phyloP scores from a whole-genome alignment of 345 rosid species.

The Dovyalis caffra region DNA sequence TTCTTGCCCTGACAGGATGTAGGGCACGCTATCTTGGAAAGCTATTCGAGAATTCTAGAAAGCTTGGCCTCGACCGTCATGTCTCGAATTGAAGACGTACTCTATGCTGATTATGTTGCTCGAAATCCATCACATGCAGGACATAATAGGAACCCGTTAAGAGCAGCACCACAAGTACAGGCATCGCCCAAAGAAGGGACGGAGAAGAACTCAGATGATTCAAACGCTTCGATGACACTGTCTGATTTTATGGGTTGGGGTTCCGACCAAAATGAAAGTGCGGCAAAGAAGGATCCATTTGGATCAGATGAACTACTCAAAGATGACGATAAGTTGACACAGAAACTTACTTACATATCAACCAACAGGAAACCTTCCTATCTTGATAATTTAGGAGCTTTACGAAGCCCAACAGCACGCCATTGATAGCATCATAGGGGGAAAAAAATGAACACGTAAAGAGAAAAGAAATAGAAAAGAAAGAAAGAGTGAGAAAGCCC shows the following conservation, averaged over 20 bases:
- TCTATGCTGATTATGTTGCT: constrained; percentile 52
- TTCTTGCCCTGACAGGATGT: constrained; percentile 52
- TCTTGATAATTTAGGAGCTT: constrained; percentile 52
- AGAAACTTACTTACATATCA: constrained; percentile 39
- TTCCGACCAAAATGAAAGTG: constrained; percentile 37
- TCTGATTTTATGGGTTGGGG: constrained; percentile 84
- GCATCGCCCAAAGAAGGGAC: constrained; percentile 1
- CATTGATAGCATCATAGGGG: constrained; percentile 30
- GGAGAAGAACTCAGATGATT: constrained; percentile 21
- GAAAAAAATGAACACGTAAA: constrained; percentile 1
- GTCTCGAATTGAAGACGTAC: constrained; percentile 80
- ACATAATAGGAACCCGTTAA: constrained; percentile 31
- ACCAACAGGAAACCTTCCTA: constrained; percentile 59
- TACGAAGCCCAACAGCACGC: constrained; percentile 74
- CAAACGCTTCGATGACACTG: constrained; percentile 41
- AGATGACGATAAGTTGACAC: constrained; percentile 38
- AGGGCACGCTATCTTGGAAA: constrained; percentile 79
- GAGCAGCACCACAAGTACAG: constrained; percentile 12
- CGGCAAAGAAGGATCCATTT: constrained; percentile 31
- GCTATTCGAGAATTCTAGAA: constrained; percentile 83
- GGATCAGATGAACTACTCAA: constrained; percentile 30
- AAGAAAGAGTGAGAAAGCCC: constrained; percentile 19
- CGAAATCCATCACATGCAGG: constrained; percentile 52
- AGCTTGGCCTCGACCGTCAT: constrained; percentile 77
- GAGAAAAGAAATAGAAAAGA: background rate